Base-by-base conservation (phyloP, 768 basidiomycete species). In the Leccinum disarticulatum region DNA sequence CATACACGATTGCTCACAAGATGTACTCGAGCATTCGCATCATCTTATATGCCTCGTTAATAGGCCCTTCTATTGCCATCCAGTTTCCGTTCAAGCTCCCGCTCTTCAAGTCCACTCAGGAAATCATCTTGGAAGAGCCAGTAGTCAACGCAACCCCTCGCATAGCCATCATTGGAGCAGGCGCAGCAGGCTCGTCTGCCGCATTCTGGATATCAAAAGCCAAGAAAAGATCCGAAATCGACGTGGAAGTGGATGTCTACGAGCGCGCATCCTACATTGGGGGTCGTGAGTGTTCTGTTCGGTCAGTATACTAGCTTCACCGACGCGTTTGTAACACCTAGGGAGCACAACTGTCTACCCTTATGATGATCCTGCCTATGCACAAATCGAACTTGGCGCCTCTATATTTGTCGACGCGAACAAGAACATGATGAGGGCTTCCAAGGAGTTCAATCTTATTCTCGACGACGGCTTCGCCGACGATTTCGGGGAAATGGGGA, bases 111-210 rank as follows among this genome's bases (percentile, higher is more conserved):
- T 64, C 72, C 48, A 76, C 69, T 30, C 59, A 71, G 47, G 62
- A 67, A 46, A 61, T 64, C 38, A 3, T 65, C 27, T 52, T 28
- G 22, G 66, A 68, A 52, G 61, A 66, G 38, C 64, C 69, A 49
- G 53, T 2, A 59, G 60, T 31, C 65, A 66, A 47, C 61, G 60
- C 55, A 57, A 54, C 78, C 0, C 83, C 86, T 49, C 76, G 87
- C 51, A 81, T 97, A 65, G 95, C 94, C 8, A 86, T 97, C 68
- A 84, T 97, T 56, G 95, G 95, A 17, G 94, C 95, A 0, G 95
- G 95, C 28, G 93, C 95, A 14, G 92, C 80, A 10, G 95, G 95
- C 9, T 85, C 84, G 15, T 89, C 91, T 27, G 90, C 93, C 22
- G 93, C 86, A 3, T 91, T 85, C 68, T 91, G 93, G 87, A 86